These are phyloP conservation scores for Aspergillus sparsus DNA, from an alignment of 495 filamentous ascomycete genomes.

Conservation along the genomic window DNA sequence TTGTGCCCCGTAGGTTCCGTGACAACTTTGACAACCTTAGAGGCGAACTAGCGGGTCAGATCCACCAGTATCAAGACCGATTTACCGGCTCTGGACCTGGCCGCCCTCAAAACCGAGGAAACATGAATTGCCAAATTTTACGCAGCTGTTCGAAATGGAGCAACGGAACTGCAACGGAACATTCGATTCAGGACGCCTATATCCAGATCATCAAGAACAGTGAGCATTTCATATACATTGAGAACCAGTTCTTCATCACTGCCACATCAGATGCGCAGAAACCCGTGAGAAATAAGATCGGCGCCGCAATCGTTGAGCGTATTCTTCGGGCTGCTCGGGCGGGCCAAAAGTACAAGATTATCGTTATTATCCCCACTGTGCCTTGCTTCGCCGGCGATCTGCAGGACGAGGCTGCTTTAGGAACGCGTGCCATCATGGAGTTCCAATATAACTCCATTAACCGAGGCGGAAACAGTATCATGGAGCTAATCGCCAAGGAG, in stretches of 20 bases:
- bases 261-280: constrained; percentile 74
- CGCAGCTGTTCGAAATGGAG: constrained; percentile 75
- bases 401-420: constrained; percentile 72
- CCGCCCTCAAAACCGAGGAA: constrained; percentile 42
- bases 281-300: constrained; percentile 85
- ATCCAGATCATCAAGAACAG: constrained; percentile 77
- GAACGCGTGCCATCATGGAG: constrained; percentile 94
- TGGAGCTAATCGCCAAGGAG: constrained; percentile 70
- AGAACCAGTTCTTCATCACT: constrained; percentile 99
- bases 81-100: constrained; percentile 28
- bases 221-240: constrained; percentile 87
- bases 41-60: constrained; percentile 48
- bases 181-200: constrained; percentile 90
- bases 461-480: constrained; percentile 83
- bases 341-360: constrained; percentile 75
- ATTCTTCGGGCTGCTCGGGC: constrained; percentile 75
- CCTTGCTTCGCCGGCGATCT: constrained; percentile 92
- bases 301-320: constrained; percentile 83
- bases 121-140: constrained; percentile 66
- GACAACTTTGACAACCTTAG: constrained; percentile 44
- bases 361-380: constrained; percentile 84
- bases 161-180: constrained; percentile 66
- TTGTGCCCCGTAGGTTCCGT: constrained; percentile 34
- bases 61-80: constrained; percentile 51
- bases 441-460: constrained; percentile 90